Base-by-base conservation (phyloP, 2,329 filamentous ascomycete genomes). In the Zelopaecilomyces penicillatus region DNA sequence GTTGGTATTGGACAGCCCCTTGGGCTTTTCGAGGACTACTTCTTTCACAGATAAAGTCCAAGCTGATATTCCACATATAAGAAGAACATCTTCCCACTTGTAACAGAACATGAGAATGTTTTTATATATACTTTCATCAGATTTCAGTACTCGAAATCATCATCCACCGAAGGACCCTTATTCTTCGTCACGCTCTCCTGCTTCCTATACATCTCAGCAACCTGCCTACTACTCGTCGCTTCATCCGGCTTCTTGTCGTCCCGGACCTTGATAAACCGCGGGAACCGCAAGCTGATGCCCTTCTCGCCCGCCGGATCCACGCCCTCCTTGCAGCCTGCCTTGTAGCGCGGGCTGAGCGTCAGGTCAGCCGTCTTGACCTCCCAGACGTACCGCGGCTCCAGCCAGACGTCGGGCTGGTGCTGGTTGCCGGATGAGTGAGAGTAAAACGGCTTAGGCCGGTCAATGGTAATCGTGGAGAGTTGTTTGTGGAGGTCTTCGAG, bases 391-490 rank as follows among this genome's bases (percentile, higher is more conserved):
- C 82, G 81, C 10, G 93, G 87, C 72, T 98, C 93, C 62, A 98
- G 93, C 93, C 93, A 98, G 33, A 98, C 89, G 63, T 98, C 93
- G 2, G 93, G 93, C 63, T 98, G 93, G 62, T 97, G 89, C 66
- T 95, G 91, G 41, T 82, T 81, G 41, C 87, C 87, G 0, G 75
- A 70, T 4, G 85, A 89, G 64, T 98, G 93, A 1, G 81, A 75
- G 66, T 97, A 98, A 65, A 95, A 98, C 0, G 93, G 93, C 60
- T 98, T 98, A 2, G 91, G 80, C 1, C 83, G 81, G 59, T 95
- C 88, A 54, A 98, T 98, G 53, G 85, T 81, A 41, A 88, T 80
- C 6, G 80, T 75, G 0, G 79, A 83, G 29, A 98, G 80, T 42
- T 83, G 74, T 27, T 76, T 72, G 69, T 97, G 82, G 10, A 97